These are phyloP conservation scores for Suillus subalutaceus DNA, from an alignment of 768 basidiomycete species.

Conservation along the genomic window DNA sequence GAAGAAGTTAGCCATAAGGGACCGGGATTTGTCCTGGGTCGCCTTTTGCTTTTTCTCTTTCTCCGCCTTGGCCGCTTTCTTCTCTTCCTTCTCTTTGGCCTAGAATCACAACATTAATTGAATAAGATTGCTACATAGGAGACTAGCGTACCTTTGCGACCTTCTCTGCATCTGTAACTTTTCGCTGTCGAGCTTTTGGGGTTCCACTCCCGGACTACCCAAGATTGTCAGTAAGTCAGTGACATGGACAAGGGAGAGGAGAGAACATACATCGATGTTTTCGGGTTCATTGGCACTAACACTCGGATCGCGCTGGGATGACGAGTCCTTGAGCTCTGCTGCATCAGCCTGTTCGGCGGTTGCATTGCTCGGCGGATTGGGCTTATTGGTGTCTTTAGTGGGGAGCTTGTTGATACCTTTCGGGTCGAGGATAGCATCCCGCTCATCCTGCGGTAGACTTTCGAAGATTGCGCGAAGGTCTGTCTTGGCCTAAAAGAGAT, in stretches of 20 bases:
- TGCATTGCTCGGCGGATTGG: constrained; percentile 9
- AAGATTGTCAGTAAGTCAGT: constrained; percentile 14
- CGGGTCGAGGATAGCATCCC: constrained; percentile 56
- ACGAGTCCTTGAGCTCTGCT: constrained; percentile 31
- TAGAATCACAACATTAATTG: constrained; percentile 29
- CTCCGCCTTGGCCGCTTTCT: constrained; percentile 68
- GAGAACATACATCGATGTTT: constrained; percentile 40
- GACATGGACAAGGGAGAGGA: neutral
- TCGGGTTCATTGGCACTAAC: constrained; percentile 33
- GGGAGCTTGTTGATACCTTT: constrained; percentile 41
- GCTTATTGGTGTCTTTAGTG: constrained; percentile 37
- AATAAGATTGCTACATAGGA: neutral
- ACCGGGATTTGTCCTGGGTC: constrained; percentile 71
- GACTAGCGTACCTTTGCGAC: constrained; percentile 28
- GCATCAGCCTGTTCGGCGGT: constrained; percentile 4
- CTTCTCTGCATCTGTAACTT: constrained; percentile 57
- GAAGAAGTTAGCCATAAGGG: constrained; percentile 80
- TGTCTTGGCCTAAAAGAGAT: constrained; percentile 54
- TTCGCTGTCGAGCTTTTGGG: constrained; percentile 49
- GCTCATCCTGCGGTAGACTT: constrained; percentile 59
- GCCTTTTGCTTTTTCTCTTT: constrained; percentile 74
- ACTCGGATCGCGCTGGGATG: constrained; percentile 30
- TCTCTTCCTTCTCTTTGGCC: constrained; percentile 73
- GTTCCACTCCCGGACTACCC: constrained; percentile 26
- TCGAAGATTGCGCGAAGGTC: constrained; percentile 58